Evolutionary conservation across 2,329 filamentous ascomycete genomes (phyloP).

Genomic region (Cercospora beticola): DNA sequence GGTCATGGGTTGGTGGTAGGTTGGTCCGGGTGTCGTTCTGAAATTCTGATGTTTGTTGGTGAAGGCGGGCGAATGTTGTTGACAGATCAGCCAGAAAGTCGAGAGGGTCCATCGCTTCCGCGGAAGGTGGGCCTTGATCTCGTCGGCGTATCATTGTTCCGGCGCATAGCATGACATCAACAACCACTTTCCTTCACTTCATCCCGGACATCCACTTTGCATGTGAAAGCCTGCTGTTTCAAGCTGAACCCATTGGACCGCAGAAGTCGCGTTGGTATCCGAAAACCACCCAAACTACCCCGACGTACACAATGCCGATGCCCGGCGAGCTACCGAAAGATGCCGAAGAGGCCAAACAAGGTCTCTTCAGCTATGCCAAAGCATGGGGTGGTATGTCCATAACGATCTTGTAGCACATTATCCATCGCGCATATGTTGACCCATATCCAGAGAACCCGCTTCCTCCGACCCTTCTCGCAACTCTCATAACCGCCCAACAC

Average conservation of each 20-base stretch:
- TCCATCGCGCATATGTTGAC: not conserved
- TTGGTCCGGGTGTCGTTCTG: not conserved
- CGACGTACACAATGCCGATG: slow-evolving; percentile 41
- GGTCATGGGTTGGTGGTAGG: not conserved
- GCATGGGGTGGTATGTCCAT: slow-evolving; percentile 53
- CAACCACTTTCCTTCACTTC: not conserved
- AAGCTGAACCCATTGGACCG: not conserved
- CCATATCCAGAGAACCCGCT: slow-evolving; percentile 59
- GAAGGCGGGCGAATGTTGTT: slow-evolving; percentile 9
- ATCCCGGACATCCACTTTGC: not conserved
- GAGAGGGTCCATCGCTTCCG: not conserved
- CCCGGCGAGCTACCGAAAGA: slow-evolving; percentile 39
- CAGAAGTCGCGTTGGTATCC: not conserved
- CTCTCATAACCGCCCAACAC: slow-evolving; percentile 65
- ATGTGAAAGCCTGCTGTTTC: not conserved
- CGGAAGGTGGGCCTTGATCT: not conserved
- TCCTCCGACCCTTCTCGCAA: slow-evolving; percentile 64
- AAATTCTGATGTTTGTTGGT: not conserved
- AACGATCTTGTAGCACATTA: not conserved
- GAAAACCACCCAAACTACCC: not conserved
- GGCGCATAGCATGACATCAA: not conserved
- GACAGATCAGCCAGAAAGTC: slow-evolving; percentile 20
- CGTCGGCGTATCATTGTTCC: not conserved
- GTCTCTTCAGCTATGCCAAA: slow-evolving; percentile 47
- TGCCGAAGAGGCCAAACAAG: slow-evolving; percentile 41